Conservation (phyloP, 1,284 basidiomycete genomes). For the Vanrija pseudolonga region DNA sequence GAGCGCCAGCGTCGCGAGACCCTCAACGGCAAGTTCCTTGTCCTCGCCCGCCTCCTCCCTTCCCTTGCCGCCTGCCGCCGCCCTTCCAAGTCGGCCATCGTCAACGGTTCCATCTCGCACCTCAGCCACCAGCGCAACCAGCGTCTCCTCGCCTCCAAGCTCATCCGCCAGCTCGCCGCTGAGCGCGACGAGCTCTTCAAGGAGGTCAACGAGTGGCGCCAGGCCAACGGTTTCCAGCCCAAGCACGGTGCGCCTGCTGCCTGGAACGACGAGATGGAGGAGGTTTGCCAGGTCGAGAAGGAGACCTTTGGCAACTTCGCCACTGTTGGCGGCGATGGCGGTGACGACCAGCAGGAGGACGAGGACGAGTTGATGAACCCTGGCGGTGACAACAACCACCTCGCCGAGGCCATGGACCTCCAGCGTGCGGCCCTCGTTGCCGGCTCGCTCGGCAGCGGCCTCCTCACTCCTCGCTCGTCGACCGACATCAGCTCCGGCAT, state of each 20-base stretch:
- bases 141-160: slow-evolving; percentile 68
- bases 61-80: slow-evolving; percentile 84
- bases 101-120: slow-evolving; percentile 84
- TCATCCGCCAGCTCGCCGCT: slow-evolving; percentile 67
- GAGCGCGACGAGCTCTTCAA: slow-evolving; percentile 75
- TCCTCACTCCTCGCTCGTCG: slow-evolving; percentile 33
- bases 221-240: slow-evolving; percentile 57
- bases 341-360: slow-evolving; percentile 36
- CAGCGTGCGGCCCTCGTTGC: slow-evolving; percentile 20
- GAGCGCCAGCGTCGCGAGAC: slow-evolving; percentile 87
- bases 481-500: slow-evolving; percentile 21
- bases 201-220: slow-evolving; percentile 84
- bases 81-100: slow-evolving; percentile 89
- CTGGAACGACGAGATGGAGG: slow-evolving; percentile 45
- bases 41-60: slow-evolving; percentile 77
- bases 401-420: slow-evolving; percentile 15
- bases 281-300: slow-evolving; percentile 45
- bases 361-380: slow-evolving; percentile 24
- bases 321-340: slow-evolving; percentile 29
- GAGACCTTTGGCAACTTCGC: slow-evolving; percentile 48
- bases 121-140: slow-evolving; percentile 75
- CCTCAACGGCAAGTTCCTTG: slow-evolving; percentile 82
- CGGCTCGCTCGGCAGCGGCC: slow-evolving; percentile 15
- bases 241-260: slow-evolving; percentile 56
- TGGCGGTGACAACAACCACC: not conserved